phyloP scores from a whole-genome alignment of 2,329 filamentous ascomycete species.

The Whalleya microplaca region DNA sequence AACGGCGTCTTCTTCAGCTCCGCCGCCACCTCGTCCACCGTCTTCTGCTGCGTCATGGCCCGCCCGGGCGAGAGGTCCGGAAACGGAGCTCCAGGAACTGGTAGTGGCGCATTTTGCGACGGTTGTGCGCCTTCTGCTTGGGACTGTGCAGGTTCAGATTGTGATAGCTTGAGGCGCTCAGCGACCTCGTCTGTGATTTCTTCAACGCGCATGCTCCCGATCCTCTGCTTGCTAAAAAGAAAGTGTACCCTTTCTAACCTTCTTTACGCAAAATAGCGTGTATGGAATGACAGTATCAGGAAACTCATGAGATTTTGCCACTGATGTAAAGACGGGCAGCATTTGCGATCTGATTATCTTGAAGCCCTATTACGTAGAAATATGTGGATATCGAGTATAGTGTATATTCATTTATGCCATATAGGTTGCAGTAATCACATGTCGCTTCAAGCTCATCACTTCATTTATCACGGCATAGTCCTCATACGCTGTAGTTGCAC shows the following conservation, averaged over 20 bases:
- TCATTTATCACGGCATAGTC: neutral
- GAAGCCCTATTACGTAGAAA: neutral
- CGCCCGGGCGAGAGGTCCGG: slow-evolving; percentile 53
- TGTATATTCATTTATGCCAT: neutral
- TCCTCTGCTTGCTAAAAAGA: neutral
- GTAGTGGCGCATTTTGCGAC: slow-evolving; percentile 9
- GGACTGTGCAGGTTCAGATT: slow-evolving; percentile 25
- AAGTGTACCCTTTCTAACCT: neutral
- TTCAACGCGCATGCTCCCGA: slow-evolving; percentile 42
- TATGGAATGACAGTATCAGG: neutral
- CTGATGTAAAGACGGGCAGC: neutral
- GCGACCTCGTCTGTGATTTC: slow-evolving; percentile 45
- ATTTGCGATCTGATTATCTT: neutral
- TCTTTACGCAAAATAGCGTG: neutral
- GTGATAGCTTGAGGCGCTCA: slow-evolving; percentile 43
- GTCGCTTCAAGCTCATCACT: neutral
- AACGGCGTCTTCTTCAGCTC: slow-evolving; percentile 71
- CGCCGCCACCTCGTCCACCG: slow-evolving; percentile 58
- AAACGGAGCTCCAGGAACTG: slow-evolving; percentile 20
- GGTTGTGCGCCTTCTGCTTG: slow-evolving; percentile 16
- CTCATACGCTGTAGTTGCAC: no score
- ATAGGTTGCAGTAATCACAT: neutral
- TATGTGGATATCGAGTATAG: neutral
- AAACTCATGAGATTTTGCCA: neutral
- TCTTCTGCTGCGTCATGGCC: slow-evolving; percentile 47